phyloP scores from a whole-genome alignment of 768 basidiomycete genomes.

The Melanogaster broomeanus region DNA sequence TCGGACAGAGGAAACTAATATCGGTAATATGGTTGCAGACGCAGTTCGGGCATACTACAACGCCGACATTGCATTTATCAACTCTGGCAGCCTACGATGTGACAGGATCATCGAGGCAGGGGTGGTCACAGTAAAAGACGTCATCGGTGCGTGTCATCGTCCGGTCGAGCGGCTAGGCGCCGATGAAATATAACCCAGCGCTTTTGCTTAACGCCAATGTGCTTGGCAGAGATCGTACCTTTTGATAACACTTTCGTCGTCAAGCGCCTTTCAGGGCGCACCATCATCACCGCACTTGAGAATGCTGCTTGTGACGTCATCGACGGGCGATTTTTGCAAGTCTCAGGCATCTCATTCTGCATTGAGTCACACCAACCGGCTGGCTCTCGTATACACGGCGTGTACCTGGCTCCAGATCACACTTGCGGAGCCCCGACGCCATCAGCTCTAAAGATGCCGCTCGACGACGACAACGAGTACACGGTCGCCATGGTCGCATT shows the following conservation, averaged over 20 bases:
- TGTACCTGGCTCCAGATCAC: conserved; percentile 4
- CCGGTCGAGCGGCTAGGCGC: neutral
- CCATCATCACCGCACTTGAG: conserved; percentile 9
- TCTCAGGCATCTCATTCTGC: neutral
- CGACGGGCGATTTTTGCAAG: conserved; percentile 7
- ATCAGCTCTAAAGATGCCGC: neutral
- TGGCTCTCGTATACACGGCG: conserved; percentile 1
- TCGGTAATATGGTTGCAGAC: conserved; percentile 10
- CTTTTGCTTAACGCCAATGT: neutral
- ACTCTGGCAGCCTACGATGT: conserved; percentile 3
- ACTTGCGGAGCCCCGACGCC: neutral
- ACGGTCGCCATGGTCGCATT: conserved; percentile 10
- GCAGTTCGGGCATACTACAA: conserved; percentile 19
- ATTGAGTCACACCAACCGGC: conserved; percentile 3
- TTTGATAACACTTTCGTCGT: conserved; percentile 10
- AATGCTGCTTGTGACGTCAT: conserved; percentile 4
- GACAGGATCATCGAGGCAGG: conserved; percentile 9
- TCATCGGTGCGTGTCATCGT: conserved; percentile 12
- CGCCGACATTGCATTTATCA: conserved; percentile 14
- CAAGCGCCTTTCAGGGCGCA: neutral
- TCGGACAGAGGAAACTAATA: conserved; percentile 1
- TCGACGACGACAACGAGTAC: neutral
- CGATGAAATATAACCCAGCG: neutral
- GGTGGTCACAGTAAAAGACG: conserved; percentile 5
- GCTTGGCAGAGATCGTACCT: neutral